A percentile compares a stretch with the other conserved stretches of the same genome.
These are phyloP conservation scores for Fusarium sarcochroum DNA, from an alignment of 2,329 filamentous ascomycete genomes.

Conservation along the genomic window DNA sequence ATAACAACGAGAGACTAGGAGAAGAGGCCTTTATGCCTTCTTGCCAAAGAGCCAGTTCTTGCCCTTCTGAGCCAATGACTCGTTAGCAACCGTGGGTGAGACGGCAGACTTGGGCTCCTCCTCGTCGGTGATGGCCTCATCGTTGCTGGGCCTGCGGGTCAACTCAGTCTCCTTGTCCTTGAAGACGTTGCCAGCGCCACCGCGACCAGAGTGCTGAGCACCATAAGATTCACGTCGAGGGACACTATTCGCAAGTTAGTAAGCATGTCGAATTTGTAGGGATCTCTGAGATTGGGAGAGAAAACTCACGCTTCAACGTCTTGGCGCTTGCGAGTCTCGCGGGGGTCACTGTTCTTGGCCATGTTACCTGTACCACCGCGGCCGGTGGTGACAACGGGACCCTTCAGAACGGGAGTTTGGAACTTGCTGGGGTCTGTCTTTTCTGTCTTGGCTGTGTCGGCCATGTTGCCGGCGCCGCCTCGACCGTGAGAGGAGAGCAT, in stretches of 20 bases:
- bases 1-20: not conserved
- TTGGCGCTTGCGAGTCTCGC: constrained; percentile 82
- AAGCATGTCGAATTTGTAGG: constrained; percentile 6
- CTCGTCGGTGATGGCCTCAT: constrained; percentile 50
- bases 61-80: constrained; percentile 57
- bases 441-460: constrained; percentile 65
- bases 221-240: constrained; percentile 70
- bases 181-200: constrained; percentile 81
- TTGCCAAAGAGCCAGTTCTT: constrained; percentile 66
- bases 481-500: constrained; percentile 78
- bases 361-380: constrained; percentile 92
- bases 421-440: constrained; percentile 74
- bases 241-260: constrained; percentile 55
- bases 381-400: constrained; percentile 87
- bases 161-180: constrained; percentile 59
- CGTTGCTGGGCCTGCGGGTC: constrained; percentile 49
- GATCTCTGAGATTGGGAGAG: constrained; percentile 8
- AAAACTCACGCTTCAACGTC: constrained; percentile 80
- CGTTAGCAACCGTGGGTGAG: constrained; percentile 25
- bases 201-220: constrained; percentile 77
- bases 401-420: constrained; percentile 86
- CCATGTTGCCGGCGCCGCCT: constrained; percentile 84
- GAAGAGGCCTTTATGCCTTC: constrained; percentile 56
- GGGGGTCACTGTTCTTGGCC: constrained; percentile 78
- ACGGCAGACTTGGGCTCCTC: constrained; percentile 29